Evolutionary conservation across 805 yeast species (phyloP).

Genomic region (Brettanomyces sp.): DNA sequence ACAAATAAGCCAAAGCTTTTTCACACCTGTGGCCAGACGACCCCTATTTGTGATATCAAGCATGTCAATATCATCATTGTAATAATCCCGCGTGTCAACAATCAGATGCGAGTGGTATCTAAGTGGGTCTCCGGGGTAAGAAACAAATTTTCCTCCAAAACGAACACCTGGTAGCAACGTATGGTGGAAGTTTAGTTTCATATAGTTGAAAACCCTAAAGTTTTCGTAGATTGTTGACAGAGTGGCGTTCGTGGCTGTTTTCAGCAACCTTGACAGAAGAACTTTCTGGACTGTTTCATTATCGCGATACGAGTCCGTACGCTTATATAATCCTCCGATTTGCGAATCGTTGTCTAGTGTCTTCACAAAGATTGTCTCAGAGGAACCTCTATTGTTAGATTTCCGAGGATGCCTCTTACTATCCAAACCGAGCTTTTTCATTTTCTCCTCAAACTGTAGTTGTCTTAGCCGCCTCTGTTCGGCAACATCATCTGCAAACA

Average conservation of each 20-base stretch:
- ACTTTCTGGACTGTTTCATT: not conserved
- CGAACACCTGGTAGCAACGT: conserved; percentile 75
- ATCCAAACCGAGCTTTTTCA: conserved; percentile 2
- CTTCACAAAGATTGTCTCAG: conserved; percentile 11
- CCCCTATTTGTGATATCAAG: conserved; percentile 73
- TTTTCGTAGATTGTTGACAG: conserved; percentile 8
- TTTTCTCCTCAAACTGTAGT: conserved; percentile 4
- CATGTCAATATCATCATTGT: conserved; percentile 46
- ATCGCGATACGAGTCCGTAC: not conserved
- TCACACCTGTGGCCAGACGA: conserved; percentile 84
- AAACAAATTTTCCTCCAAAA: conserved; percentile 83
- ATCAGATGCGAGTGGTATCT: conserved; percentile 82
- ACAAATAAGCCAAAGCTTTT: conserved; percentile 66
- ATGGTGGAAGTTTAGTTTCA: conserved; percentile 22
- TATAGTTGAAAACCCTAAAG: conserved; percentile 12
- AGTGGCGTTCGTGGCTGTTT: not conserved
- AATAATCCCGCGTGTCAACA: conserved; percentile 40
- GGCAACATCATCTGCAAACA: conserved; percentile 5
- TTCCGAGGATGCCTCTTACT: conserved; percentile 1
- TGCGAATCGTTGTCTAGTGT: conserved; percentile 11
- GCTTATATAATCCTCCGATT: not conserved
- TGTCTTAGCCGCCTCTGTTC: conserved; percentile 4
- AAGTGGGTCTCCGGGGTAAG: conserved; percentile 93
- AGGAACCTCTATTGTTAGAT: not conserved
- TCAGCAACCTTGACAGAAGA: conserved; percentile 3